Evolutionary conservation across 495 filamentous ascomycete genomes (phyloP), one percentile per base, ranked within the genome.

Genomic region (Neurospora sp.): DNA sequence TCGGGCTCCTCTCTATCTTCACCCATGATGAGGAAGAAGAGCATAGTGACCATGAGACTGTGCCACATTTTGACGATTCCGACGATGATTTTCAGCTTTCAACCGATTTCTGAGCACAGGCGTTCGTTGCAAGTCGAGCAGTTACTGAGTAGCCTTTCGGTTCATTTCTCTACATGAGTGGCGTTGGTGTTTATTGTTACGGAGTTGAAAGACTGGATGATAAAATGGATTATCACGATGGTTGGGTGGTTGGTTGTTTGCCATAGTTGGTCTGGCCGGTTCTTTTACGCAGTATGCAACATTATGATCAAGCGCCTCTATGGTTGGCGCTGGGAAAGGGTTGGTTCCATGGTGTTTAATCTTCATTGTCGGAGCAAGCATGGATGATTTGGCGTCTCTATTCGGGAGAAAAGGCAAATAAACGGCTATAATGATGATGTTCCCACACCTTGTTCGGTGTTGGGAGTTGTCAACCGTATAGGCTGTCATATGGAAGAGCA

Each of bases 71-170:
- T 15, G 73, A 77, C 8, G 80, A 81, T 10, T 79, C 79, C 19
- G 82, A 83, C 4, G 81, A 83, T 0, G 78, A 82, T 36, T 84
- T 85, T 31, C 82, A 84, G 74, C 75, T 85, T 13, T 80, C 82
- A 19, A 77, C 84, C 15, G 72, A 79, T n/a, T 81, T 85, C 74
- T 82, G 77, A 59, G 36, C 19, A 21, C n/a, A n/a, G 17, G 54
- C 40, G n/a, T 17, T 24, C 48, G 5, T 59, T 28, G 21, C 21
- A 59, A 28, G 5, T 59, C 11, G 11, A 28, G 10, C 21, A 59
- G 19, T 69, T 69, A 6, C 6, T 66, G 54, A 31, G 10, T 31
- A 17, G 7, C 5, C 31, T 34, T 66, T 36, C 15, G 3, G 28
- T 34, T 34, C 3, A 19, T 66, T 19, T 66, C 13, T 66, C 54